Percentiles rank a stretch among this genome's conserved stretches.
phyloP scores from a whole-genome alignment of 352 stramenopile genomes.

The Phytophthora vignae region DNA sequence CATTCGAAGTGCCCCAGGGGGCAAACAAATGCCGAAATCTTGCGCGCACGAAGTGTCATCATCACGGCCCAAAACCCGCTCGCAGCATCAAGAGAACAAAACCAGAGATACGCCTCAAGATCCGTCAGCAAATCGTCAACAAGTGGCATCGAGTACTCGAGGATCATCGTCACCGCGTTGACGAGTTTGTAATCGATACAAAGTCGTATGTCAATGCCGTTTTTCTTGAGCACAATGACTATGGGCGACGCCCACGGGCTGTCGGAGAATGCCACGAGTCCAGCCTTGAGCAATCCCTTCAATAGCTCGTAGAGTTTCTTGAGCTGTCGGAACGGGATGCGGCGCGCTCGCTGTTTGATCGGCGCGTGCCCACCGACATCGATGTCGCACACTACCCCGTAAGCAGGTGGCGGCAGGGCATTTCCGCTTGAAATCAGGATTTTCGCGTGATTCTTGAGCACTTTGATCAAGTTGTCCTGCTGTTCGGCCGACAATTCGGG shows the following conservation, averaged over 20 bases:
- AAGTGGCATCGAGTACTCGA: not conserved
- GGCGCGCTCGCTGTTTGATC: too few relatives aligned
- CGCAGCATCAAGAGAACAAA: conserved; percentile 9
- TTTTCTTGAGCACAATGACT: conserved; percentile 15
- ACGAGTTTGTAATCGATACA: not conserved
- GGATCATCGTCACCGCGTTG: not conserved
- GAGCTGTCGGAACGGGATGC: too few relatives aligned
- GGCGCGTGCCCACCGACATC: too few relatives aligned
- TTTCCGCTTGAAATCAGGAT: conserved; percentile 9
- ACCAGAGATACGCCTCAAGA: not conserved
- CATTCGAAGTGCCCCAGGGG: conserved; percentile 13
- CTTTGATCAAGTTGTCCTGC: too few relatives aligned
- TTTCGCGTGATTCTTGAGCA: too few relatives aligned
- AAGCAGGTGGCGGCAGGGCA: conserved; percentile 4
- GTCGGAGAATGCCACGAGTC: not conserved
- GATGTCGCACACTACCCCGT: too few relatives aligned
- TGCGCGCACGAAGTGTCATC: not conserved
- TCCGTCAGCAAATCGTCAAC: not conserved
- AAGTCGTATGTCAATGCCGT: not conserved
- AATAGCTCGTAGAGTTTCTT: too few relatives aligned
- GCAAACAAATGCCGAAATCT: conserved; percentile 5
- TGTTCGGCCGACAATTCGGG: too few relatives aligned
- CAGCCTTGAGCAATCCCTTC: conserved; percentile 3
- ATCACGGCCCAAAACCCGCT: not conserved
- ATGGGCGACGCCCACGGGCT: too few relatives aligned